phyloP scores from a whole-genome alignment of 2,329 filamentous ascomycete genomes.

The Chrysoporthe deuterocubensis region DNA sequence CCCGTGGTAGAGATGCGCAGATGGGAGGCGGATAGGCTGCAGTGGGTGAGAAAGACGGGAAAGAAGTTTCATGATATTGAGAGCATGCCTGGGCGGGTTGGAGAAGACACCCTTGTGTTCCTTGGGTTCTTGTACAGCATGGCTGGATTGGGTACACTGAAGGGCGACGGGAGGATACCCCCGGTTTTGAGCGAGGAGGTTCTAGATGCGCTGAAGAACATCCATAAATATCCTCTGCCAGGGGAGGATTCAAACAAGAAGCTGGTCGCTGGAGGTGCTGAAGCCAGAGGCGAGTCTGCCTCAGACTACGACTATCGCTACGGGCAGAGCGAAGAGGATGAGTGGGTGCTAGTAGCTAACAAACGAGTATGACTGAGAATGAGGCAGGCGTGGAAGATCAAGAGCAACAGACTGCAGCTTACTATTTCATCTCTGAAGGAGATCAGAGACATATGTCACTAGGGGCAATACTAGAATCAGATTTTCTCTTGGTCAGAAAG shows the following conservation, averaged over 20 bases:
- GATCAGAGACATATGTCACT: not conserved
- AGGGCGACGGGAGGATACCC: constrained; percentile 51
- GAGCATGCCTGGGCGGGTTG: constrained; percentile 49
- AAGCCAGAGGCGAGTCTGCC: not conserved
- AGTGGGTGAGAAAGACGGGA: constrained; percentile 36
- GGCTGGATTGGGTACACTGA: constrained; percentile 52
- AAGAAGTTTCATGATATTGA: constrained; percentile 56
- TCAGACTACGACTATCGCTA: not conserved
- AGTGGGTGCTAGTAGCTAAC: constrained; percentile 5
- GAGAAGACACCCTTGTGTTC: constrained; percentile 51
- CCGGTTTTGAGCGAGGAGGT: constrained; percentile 48
- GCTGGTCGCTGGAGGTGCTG: not conserved
- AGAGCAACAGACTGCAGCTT: no score
- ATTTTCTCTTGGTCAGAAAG: not conserved
- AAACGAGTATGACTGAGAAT: not conserved
- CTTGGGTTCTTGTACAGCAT: constrained; percentile 51
- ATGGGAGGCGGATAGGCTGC: constrained; percentile 52
- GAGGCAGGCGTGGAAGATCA: no score
- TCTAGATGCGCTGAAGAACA: constrained; percentile 52
- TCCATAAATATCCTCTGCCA: constrained; percentile 49
- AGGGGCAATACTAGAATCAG: not conserved
- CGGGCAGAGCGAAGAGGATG: not conserved
- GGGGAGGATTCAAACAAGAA: not conserved
- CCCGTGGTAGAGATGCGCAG: constrained; percentile 41
- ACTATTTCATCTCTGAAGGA: no score